phyloP scores from a whole-genome alignment of 1,284 basidiomycete species.

The Grifola frondosa region DNA sequence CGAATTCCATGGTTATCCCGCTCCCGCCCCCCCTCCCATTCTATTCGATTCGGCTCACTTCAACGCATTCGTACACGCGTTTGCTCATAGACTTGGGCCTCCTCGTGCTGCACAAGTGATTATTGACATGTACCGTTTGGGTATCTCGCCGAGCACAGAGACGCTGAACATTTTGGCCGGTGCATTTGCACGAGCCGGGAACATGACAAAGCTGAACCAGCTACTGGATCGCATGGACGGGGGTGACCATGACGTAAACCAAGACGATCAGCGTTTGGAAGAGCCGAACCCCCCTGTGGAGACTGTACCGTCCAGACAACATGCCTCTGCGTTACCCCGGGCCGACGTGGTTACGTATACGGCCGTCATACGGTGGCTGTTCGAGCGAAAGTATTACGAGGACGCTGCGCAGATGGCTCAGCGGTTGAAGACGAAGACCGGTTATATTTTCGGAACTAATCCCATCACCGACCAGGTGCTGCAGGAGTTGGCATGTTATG shows the following conservation, averaged over 20 bases:
- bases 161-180: conserved; percentile 19
- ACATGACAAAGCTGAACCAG: conserved; percentile 13
- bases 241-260: background rate
- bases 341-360: conserved; percentile 28
- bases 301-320: background rate
- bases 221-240: conserved; percentile 13
- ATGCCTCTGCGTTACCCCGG: conserved; percentile 1
- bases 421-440: conserved; percentile 21
- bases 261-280: conserved; percentile 11
- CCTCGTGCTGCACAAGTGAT: conserved; percentile 24
- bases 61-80: conserved; percentile 25
- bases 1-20: too few relatives aligned
- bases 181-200: conserved; percentile 27
- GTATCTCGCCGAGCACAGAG: conserved; percentile 25
- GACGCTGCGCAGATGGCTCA: conserved; percentile 27
- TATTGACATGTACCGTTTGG: conserved; percentile 35
- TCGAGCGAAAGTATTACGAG: conserved; percentile 19
- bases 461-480: conserved; percentile 7
- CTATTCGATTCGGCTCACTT: conserved; percentile 27
- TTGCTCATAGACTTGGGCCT: conserved; percentile 6
- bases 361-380: conserved; percentile 31
- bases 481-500: background rate
- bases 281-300: conserved; percentile 19
- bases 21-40: conserved; percentile 11
- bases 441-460: conserved; percentile 20